Percentiles rank a stretch among this genome's conserved stretches.
phyloP scores from a whole-genome alignment of 495 filamentous ascomycete genomes.

The Penicillium dipodomyicola region DNA sequence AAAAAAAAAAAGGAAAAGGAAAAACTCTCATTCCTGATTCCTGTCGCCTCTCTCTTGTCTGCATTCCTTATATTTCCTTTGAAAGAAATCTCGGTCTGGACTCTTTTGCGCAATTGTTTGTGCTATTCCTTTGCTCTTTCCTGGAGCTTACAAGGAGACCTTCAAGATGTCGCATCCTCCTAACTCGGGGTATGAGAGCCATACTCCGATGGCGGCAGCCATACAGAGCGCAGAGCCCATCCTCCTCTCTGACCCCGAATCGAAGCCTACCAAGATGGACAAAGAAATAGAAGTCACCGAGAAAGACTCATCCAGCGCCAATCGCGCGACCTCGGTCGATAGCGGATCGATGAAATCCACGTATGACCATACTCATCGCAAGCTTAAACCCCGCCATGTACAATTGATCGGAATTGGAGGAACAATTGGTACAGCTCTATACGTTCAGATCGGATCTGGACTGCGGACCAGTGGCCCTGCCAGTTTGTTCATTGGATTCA shows the following conservation, averaged over 20 bases:
- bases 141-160: neutral
- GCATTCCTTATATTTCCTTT: neutral
- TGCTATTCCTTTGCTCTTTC: neutral
- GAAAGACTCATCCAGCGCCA: conserved; percentile 18
- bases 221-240: conserved; percentile 18
- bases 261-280: conserved; percentile 10
- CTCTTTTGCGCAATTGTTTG: neutral
- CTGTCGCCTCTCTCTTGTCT: neutral
- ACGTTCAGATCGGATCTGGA: conserved; percentile 68
- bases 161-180: conserved; percentile 15
- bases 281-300: conserved; percentile 21
- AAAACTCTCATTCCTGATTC: conserved; percentile 4
- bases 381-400: conserved; percentile 63
- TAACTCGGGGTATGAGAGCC: conserved; percentile 8
- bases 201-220: conserved; percentile 14
- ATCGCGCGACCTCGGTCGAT: conserved; percentile 25
- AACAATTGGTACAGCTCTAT: conserved; percentile 77
- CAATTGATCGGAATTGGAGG: conserved; percentile 76
- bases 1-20: too few relatives aligned
- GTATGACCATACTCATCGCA: conserved; percentile 54
- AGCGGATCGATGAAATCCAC: conserved; percentile 28
- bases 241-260: conserved; percentile 12
- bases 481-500: conserved; percentile 72
- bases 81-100: neutral
- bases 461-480: conserved; percentile 71